Conservation (phyloP, 225 moss, liverwort and hornwort genomes). For the Anthoceros angustus region DNA sequence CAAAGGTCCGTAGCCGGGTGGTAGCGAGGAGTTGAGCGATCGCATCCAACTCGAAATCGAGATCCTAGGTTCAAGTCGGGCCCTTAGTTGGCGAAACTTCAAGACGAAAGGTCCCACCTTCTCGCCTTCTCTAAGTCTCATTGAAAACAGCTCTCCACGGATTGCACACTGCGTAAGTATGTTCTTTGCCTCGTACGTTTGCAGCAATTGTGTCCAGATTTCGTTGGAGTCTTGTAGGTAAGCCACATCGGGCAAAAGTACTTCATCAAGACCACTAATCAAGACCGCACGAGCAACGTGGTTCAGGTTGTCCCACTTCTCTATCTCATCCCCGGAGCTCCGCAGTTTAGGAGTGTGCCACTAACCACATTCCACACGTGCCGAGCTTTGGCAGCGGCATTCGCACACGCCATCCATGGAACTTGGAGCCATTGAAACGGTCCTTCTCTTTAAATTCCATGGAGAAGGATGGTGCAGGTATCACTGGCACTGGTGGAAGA, state of each 20-base stretch:
- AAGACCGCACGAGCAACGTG: too few relatives aligned
- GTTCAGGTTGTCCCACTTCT: too few relatives aligned
- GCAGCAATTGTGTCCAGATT: constrained; percentile 1
- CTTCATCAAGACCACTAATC: too few relatives aligned
- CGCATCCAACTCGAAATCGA: neutral
- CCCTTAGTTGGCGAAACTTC: neutral
- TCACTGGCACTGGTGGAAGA: constrained; percentile 1
- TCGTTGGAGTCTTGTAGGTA: neutral
- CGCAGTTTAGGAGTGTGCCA: neutral
- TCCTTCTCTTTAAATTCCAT: neutral
- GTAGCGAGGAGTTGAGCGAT: neutral
- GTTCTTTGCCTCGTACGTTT: neutral
- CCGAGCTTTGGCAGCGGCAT: neutral
- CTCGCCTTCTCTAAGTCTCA: neutral
- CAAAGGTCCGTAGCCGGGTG: neutral
- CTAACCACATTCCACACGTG: neutral
- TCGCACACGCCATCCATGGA: constrained; percentile 1
- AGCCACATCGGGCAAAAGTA: neutral
- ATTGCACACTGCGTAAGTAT: neutral
- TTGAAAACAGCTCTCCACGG: neutral
- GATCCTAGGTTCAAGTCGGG: neutral
- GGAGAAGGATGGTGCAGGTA: neutral
- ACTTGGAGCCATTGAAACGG: neutral
- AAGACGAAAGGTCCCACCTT: constrained; percentile 1
- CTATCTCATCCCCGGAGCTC: neutral